Conservation (phyloP, 1,284 basidiomycete species). For the Pisolithus thermaeus region DNA sequence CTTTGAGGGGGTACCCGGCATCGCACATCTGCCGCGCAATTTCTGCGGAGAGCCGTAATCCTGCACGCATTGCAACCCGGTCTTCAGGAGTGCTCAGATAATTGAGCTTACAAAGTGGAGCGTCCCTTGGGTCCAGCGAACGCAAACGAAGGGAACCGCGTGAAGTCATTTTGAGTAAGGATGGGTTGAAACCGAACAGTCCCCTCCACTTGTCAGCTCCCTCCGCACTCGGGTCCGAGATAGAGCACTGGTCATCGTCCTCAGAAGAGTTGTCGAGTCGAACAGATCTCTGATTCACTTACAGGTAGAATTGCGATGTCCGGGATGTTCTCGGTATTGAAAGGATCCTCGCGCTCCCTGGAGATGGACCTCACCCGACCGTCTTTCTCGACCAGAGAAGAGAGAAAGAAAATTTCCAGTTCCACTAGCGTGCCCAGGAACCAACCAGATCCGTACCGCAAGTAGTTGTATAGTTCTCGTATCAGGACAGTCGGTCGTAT, state of each 20-base stretch:
- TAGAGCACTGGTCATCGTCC: not conserved
- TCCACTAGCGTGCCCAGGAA: no score
- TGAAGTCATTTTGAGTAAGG: slow-evolving; percentile 2
- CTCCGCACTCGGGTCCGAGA: not conserved
- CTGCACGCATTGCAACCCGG: slow-evolving; percentile 25
- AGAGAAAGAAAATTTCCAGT: slow-evolving; percentile 7
- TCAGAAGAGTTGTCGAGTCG: not conserved
- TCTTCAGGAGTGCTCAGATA: slow-evolving; percentile 27
- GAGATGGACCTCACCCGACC: slow-evolving; percentile 1
- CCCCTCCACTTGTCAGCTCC: slow-evolving; percentile 4
- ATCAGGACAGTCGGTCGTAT: no score
- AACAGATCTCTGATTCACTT: not conserved
- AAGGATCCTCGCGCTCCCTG: slow-evolving; percentile 1
- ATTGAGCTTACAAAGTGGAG: slow-evolving; percentile 30
- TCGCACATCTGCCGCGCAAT: slow-evolving; percentile 27
- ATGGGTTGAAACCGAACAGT: slow-evolving; percentile 2
- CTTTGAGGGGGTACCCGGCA: slow-evolving; percentile 7
- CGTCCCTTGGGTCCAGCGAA: slow-evolving; percentile 24
- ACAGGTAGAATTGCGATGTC: slow-evolving; percentile 13
- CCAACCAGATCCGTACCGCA: no score
- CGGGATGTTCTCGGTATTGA: slow-evolving; percentile 7
- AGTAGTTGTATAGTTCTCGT: no score
- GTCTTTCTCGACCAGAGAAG: slow-evolving; percentile 4
- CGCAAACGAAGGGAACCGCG: slow-evolving; percentile 15
- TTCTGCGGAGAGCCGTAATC: slow-evolving; percentile 29